phyloP scores from a whole-genome alignment of 78 protist species.

The Cyanophora paradoxa region DNA sequence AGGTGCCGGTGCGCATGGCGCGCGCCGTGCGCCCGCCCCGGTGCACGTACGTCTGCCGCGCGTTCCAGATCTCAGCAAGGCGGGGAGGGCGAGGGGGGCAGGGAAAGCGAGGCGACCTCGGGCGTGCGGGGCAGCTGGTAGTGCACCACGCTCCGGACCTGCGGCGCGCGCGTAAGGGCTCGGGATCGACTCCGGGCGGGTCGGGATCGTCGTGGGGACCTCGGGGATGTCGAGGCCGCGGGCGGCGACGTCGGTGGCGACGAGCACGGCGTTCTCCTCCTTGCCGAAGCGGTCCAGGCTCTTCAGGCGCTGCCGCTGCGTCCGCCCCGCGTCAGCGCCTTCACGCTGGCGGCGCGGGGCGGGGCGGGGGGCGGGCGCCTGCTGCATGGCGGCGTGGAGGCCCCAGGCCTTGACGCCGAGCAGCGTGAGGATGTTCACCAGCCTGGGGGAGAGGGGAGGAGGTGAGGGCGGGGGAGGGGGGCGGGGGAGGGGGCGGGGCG shows the following conservation, averaged over 20 bases:
- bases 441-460: too few species aligned
- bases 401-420: slow-evolving; percentile 3
- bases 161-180: too few species aligned
- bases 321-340: too few species aligned
- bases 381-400: slow-evolving; percentile 62
- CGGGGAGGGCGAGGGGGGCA: background rate
- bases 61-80: background rate
- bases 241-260: too few species aligned
- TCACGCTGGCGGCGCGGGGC: too few species aligned
- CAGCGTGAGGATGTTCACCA: slow-evolving; percentile 22
- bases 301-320: slow-evolving; percentile 61
- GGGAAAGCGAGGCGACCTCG: slow-evolving; percentile 1
- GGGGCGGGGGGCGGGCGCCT: too few species aligned
- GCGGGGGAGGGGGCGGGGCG: too few species aligned
- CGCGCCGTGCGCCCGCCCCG: slow-evolving; percentile 72
- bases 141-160: slow-evolving; percentile 66
- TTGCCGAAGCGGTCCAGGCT: slow-evolving; percentile 33
- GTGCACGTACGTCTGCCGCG: slow-evolving; percentile 63
- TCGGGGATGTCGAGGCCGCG: background rate
- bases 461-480: too few species aligned
- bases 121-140: slow-evolving; percentile 45
- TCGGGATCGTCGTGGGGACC: too few species aligned
- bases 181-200: too few species aligned
- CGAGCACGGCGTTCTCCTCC: background rate
- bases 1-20: slow-evolving; percentile 28